Evolutionary conservation across 441 rosid species (phyloP), one percentile per base, ranked within the genome.

Genomic region (Populus trichocarpa): DNA sequence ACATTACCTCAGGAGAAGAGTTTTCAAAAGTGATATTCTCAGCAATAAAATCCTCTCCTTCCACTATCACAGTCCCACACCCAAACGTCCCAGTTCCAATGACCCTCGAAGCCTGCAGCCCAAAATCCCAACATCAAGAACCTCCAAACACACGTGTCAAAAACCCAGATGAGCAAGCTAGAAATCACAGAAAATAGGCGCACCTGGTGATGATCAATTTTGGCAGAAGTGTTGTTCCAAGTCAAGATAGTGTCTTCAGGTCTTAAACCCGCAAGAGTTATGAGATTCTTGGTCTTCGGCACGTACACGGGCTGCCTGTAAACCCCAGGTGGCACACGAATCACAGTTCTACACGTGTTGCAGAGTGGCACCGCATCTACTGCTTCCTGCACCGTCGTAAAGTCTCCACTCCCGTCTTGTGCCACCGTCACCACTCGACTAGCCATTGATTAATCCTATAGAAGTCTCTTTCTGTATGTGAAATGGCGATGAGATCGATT

Each of bases 21-120:
- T 96, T 96, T 88, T 96, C 97, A 78, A 96, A 94, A 8, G 99
- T 93, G 87, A 96, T 80, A 85, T 94, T 96, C 88, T 96, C 98
- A 53, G 99, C 98, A 77, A 94, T 89, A 78, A 94, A 93, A 77
- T 94, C 98, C 78, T 93, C 97, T 57, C 99, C 99, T 85, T 96
- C 99, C 61, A 96, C 93, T 16, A 94, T 96, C 81, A 85, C 91
- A 87, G 85, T 89, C 53, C 99, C 98, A 77, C 98, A 94, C 0
- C 98, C 98, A 80, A 94, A 96, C 22, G 99, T 96, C 64, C 98
- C 98, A 13, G 95, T 93, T 63, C 99, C 98, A 64, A 96, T 96
- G 42, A 94, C 68, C 80, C 98, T 84, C 57, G 91, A 42, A 5
- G 84, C 88, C 98, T 93, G 85, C 72, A 63, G 74, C 33, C 30